These are phyloP conservation scores for Hebeloma cylindrosporum DNA, from an alignment of 768 basidiomycete species.

Conservation along the genomic window DNA sequence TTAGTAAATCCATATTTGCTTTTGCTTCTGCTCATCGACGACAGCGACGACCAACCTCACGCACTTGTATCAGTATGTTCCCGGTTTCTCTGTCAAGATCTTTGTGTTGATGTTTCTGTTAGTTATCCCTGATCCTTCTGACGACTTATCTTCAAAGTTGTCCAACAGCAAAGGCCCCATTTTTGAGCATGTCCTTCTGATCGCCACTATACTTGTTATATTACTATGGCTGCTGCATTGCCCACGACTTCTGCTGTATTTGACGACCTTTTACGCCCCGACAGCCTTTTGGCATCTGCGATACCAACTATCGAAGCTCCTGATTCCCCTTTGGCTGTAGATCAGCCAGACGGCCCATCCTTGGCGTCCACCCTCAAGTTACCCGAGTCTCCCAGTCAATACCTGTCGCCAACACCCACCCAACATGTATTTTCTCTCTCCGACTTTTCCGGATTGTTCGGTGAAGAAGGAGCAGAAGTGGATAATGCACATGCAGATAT, in stretches of 20 bases:
- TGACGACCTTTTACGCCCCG: slow-evolving; percentile 31
- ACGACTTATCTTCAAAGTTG: slow-evolving; percentile 10
- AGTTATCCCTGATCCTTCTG: slow-evolving; percentile 14
- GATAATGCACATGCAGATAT: slow-evolving; percentile 59
- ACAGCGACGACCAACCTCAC: slow-evolving; percentile 27
- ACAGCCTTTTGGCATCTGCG: slow-evolving; percentile 26
- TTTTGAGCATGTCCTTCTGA: slow-evolving; percentile 34
- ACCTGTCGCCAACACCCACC: slow-evolving; percentile 43
- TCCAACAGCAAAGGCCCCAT: slow-evolving; percentile 2
- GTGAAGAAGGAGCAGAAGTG: slow-evolving; percentile 27
- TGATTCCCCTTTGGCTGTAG: slow-evolving; percentile 22
- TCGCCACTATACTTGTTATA: slow-evolving; percentile 15
- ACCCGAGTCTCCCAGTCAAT: slow-evolving; percentile 26
- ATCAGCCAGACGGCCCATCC: slow-evolving; percentile 22
- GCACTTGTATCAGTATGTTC: slow-evolving; percentile 17
- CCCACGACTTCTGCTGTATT: slow-evolving; percentile 19
- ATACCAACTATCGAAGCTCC: slow-evolving; percentile 27
- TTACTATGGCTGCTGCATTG: slow-evolving; percentile 22
- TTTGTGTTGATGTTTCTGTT: slow-evolving; percentile 5
- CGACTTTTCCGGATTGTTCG: slow-evolving; percentile 45
- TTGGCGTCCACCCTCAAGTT: slow-evolving; percentile 26
- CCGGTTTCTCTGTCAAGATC: neutral
- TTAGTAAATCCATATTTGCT: slow-evolving; percentile 13
- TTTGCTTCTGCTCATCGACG: slow-evolving; percentile 19
- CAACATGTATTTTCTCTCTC: slow-evolving; percentile 47